Conservation (phyloP, 1,139 yeast genomes). For the Geotrichum candidum region DNA sequence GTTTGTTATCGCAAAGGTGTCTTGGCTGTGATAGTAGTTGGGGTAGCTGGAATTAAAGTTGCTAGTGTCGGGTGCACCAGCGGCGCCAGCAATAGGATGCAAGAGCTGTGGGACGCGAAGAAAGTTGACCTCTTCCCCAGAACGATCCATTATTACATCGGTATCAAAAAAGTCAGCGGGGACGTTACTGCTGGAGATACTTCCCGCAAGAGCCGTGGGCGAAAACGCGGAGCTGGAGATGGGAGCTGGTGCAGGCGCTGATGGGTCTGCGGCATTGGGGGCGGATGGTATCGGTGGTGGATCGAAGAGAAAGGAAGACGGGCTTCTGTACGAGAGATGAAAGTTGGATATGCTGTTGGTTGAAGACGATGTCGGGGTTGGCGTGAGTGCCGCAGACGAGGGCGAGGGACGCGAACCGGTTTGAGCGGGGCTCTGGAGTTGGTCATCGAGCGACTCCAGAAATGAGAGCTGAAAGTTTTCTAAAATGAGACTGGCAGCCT, state of each 20-base stretch:
- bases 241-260: not conserved
- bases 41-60: conserved; percentile 2
- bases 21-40: conserved; percentile 3
- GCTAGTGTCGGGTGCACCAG: conserved; percentile 4
- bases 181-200: not conserved
- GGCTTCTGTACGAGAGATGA: not conserved
- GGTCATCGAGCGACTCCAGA: not conserved
- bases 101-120: not conserved
- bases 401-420: not conserved
- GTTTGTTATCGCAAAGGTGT: conserved; percentile 4
- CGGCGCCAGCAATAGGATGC: not conserved
- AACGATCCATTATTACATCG: conserved; percentile 2
- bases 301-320: not conserved
- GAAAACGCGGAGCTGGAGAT: not conserved
- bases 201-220: not conserved
- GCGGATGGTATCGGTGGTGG: not conserved
- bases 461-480: not conserved
- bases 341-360: not conserved
- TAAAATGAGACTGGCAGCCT: not conserved
- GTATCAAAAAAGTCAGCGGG: conserved; percentile 4
- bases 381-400: not conserved
- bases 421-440: not conserved
- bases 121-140: conserved; percentile 10
- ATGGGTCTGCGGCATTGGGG: not conserved
- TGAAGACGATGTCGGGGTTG: not conserved